A percentile compares a stretch with the other conserved stretches of the same genome.
These are phyloP conservation scores for Trichomonascaceae sp. DNA, from an alignment of 1,139 yeast species.

Conservation along the genomic window DNA sequence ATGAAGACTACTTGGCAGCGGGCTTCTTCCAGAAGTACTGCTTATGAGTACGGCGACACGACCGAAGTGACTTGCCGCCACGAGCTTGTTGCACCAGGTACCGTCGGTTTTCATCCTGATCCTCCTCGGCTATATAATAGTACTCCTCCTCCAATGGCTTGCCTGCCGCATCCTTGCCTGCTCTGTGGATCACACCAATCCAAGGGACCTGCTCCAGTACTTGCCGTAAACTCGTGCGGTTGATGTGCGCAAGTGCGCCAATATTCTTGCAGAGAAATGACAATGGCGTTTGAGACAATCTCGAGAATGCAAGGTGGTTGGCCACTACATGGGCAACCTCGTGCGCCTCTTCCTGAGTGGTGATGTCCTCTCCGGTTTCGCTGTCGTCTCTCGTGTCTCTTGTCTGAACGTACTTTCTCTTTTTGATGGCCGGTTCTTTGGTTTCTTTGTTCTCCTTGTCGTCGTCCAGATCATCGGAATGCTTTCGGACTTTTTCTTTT, in stretches of 20 bases:
- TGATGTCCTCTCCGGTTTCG: not conserved
- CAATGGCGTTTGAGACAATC: conserved; percentile 77
- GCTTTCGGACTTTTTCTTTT: not conserved
- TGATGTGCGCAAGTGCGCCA: conserved; percentile 17
- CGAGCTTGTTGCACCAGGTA: conserved; percentile 51
- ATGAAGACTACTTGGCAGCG: conserved; percentile 6
- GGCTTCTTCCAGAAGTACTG: conserved; percentile 34
- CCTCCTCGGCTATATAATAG: conserved; percentile 77
- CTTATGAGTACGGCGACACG: conserved; percentile 88
- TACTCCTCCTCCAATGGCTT: conserved; percentile 87
- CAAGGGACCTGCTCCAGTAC: conserved; percentile 38
- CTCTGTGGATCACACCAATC: conserved; percentile 73
- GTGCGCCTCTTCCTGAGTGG: conserved; percentile 34
- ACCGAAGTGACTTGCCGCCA: conserved; percentile 70
- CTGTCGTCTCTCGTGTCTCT: conserved; percentile 18
- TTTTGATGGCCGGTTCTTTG: conserved; percentile 3
- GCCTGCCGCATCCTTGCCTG: conserved; percentile 95
- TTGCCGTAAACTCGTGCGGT: conserved; percentile 22
- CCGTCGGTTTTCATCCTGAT: conserved; percentile 56
- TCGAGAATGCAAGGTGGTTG: conserved; percentile 82
- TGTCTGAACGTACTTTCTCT: conserved; percentile 1
- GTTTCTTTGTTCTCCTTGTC: not conserved
- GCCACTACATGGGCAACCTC: conserved; percentile 39
- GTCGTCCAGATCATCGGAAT: not conserved
- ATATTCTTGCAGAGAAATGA: conserved; percentile 47